phyloP scores from a whole-genome alignment of 768 basidiomycete species.

The Podaxis rugospora region DNA sequence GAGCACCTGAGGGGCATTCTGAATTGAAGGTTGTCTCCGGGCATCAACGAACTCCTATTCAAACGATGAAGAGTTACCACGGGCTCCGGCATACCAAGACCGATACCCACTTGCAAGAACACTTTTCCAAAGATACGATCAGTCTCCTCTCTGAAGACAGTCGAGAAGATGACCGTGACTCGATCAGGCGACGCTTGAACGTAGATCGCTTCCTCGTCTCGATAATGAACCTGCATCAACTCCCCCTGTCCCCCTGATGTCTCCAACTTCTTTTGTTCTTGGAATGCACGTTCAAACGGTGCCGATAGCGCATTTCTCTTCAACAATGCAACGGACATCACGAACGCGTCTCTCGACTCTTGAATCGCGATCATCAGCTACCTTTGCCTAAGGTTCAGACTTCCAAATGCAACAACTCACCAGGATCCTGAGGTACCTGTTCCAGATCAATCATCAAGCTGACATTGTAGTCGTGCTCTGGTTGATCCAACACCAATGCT shows the following conservation, averaged over 20 bases:
- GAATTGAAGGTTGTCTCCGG: conserved; percentile 86
- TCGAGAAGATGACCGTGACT: conserved; percentile 97
- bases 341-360: conserved; percentile 74
- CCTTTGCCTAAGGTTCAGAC: background rate
- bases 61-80: background rate
- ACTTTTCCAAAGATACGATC: conserved; percentile 96
- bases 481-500: conserved; percentile 52
- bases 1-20: conserved; percentile 95
- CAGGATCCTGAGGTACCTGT: conserved; percentile 72
- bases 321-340: conserved; percentile 77
- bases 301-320: conserved; percentile 94
- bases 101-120: conserved; percentile 82
- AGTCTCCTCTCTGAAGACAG: conserved; percentile 95
- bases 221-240: conserved; percentile 90
- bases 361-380: conserved; percentile 23
- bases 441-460: conserved; percentile 86
- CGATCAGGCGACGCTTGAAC: conserved; percentile 91
- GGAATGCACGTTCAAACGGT: conserved; percentile 89
- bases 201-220: conserved; percentile 96
- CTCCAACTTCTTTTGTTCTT: conserved; percentile 80
- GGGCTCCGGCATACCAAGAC: background rate
- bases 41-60: conserved; percentile 97
- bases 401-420: conserved; percentile 36
- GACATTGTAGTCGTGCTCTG: conserved; percentile 88
- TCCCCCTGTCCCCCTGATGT: conserved; percentile 69